Evolutionary conservation across 2,329 filamentous ascomycete genomes (phyloP), one percentile per base, ranked within the genome.

Genomic region (Nothophoma quercina): DNA sequence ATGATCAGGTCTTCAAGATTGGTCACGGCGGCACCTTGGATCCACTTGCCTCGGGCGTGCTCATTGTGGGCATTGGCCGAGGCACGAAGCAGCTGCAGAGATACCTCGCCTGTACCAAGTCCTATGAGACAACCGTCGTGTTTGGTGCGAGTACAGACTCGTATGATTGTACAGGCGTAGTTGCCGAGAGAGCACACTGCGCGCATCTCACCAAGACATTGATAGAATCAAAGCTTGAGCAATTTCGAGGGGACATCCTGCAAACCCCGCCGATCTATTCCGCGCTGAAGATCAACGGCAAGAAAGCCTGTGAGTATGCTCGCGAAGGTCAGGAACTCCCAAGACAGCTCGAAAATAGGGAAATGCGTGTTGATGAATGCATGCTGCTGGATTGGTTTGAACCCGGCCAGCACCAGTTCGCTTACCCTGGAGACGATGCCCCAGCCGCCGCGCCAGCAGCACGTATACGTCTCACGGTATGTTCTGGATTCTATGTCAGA

Each of bases 11-110:
- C 12, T 70, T 71, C 49, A 64, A 58, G 18, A 57, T 71, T 36
- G 68, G 68, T 3, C 68, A 71, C 29, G 68, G 67, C 26, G 68
- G 68, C 5, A 71, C 69, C 0, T 53, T 71, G 5, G 69, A 71
- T 30, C 68, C 69, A 1, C 45, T 71, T 2, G 69, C 69, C 9
- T 51, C 65, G 3, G 68, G 69, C 15, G 59, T 71, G 1, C 62
- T 71, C 13, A 70, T 71, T 19, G 52, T 70, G 7, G 69, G 65
- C 8, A 65, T 71, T 13, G 68, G 68, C 3, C 51, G 68, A 30
- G 69, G 67, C 32, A 71, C 69, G 1, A 70, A 70, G 39, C 55
- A 65, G 2, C 51, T 71, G 1, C 59, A 62, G 16, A 55, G 51
- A 4, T 71, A 64, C 41, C 57, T 71, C 7, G 56, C 57, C 9